Evolutionary conservation across 2,329 filamentous ascomycete genomes (phyloP).

Genomic region (Tolypocladium paradoxum): DNA sequence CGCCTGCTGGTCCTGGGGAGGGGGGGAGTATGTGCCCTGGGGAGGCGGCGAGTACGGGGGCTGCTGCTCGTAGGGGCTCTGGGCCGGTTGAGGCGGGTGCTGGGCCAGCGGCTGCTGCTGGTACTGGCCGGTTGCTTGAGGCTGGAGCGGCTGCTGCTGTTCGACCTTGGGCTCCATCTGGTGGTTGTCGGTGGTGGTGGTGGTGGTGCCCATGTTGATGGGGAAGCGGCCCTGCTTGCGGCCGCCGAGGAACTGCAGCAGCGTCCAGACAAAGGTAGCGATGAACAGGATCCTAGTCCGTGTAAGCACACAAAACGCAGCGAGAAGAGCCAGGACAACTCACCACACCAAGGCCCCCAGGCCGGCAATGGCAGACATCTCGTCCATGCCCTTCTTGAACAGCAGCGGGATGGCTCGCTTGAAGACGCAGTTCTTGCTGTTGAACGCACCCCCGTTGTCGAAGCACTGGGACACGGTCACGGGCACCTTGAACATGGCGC

Average conservation of each 20-base stretch:
- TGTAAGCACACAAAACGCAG: not conserved
- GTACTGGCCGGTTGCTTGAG: conserved; percentile 8
- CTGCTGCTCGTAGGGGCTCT: conserved; percentile 18
- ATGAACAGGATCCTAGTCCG: conserved; percentile 25
- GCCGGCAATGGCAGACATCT: conserved; percentile 30
- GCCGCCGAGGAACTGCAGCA: conserved; percentile 22
- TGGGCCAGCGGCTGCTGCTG: conserved; percentile 8
- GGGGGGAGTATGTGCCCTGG: conserved; percentile 9
- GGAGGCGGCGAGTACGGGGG: conserved; percentile 13
- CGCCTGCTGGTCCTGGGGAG: conserved; percentile 13
- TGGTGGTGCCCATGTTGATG: conserved; percentile 5
- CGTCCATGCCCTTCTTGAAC: conserved; percentile 20
- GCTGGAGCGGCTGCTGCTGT: conserved; percentile 11
- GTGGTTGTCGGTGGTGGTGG: conserved; percentile 8
- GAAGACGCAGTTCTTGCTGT: conserved; percentile 25
- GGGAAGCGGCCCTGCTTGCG: conserved; percentile 27
- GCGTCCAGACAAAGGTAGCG: conserved; percentile 23
- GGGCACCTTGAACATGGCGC: conserved; percentile 23
- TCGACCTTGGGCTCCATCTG: conserved; percentile 23
- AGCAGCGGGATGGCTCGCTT: conserved; percentile 11
- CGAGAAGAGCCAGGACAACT: conserved; percentile 5
- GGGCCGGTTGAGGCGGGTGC: conserved; percentile 9
- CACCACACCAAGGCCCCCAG: conserved; percentile 33
- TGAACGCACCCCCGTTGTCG: conserved; percentile 27
- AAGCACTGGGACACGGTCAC: conserved; percentile 19